Base-by-base conservation (phyloP, 2,329 filamentous ascomycete species). In the Coniochaeta hoffmannii region DNA sequence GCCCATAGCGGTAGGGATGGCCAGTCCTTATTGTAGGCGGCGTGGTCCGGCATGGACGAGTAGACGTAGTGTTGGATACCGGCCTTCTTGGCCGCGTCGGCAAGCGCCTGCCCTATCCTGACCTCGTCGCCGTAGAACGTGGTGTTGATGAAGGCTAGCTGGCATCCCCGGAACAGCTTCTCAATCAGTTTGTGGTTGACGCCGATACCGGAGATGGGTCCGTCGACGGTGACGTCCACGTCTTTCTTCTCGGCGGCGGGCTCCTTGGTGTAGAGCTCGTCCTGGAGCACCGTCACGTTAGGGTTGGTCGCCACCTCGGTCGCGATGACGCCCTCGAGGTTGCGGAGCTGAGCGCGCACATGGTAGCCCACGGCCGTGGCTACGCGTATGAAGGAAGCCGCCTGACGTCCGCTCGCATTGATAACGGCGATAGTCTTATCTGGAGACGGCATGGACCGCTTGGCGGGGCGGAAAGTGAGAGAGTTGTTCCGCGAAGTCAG, bases 71-170 rank as follows among this genome's bases (percentile, higher is more conserved):
- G 94, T 64, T 91, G 85, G 50, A 97, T 83, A 52, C 89, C 86
- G 36, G 87, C 88, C 64, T 81, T 85, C 70, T 94, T 93, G 54
- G 93, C 93, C 14, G 90, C 91, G 66, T 96, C 89, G 57, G 92
- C 94, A 58, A 97, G 80, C 1, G 89, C 88, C 68, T 88, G 87
- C 60, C 94, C 94, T 62, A 97, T 95, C 36, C 86, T 85, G 57
- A 94, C 81, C 76, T 99, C 94, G 71, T 97, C 91, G 53, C 93
- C 94, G 76, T 95, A 96, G 65, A 96, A 95, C 5, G 91, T 96
- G 41, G 94, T 99, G 75, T 99, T 99, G 76, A 97, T 91, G 71
- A 97, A 99, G 57, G 94, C 94, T 53, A 95, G 80, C 63, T 95
- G 88, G 22, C 89, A 88, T 59, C 89, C 90, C 35, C 80, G 76